Percentiles rank a stretch among this genome's conserved stretches.
These are phyloP conservation scores for Sindora glabra DNA, from an alignment of 306 rosid species.

Conservation along the genomic window DNA sequence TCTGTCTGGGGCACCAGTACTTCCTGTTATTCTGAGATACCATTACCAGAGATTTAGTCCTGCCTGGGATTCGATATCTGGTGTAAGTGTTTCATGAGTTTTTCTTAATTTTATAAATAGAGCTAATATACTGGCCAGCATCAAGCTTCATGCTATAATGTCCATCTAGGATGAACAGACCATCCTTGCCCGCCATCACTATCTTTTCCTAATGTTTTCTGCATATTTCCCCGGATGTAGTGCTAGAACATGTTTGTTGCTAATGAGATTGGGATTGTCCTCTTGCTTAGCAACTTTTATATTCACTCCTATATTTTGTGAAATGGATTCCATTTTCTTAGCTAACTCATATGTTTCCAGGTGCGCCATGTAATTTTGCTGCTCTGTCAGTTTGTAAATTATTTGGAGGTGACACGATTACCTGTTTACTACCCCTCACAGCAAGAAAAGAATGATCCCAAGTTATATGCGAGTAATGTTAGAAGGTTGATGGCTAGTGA, in stretches of 20 bases:
- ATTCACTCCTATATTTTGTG: no score
- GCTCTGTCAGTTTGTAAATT: conserved; percentile 86
- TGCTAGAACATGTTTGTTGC: not conserved
- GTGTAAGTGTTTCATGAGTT: conserved; percentile 50
- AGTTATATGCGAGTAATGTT: conserved; percentile 61
- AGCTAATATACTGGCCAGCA: conserved; percentile 2
- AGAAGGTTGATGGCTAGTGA: conserved; percentile 89
- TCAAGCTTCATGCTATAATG: not conserved
- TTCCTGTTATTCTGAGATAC: conserved; percentile 80
- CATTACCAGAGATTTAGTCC: conserved; percentile 83
- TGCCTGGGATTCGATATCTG: conserved; percentile 97
- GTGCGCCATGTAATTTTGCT: conserved; percentile 85
- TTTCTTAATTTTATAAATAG: not conserved
- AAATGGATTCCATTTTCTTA: no score
- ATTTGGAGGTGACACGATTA: conserved; percentile 64
- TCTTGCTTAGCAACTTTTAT: not conserved
- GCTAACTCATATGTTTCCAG: conserved; percentile 36
- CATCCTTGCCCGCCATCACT: not conserved
- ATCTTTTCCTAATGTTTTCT: not conserved
- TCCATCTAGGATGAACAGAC: not conserved
- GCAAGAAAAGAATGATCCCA: conserved; percentile 88
- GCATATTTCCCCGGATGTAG: not conserved
- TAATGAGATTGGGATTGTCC: not conserved
- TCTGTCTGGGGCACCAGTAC: conserved; percentile 67
- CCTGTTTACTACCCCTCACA: conserved; percentile 72